phyloP scores from a whole-genome alignment of 2,329 filamentous ascomycete species.

The Sarocladium brachiariae region DNA sequence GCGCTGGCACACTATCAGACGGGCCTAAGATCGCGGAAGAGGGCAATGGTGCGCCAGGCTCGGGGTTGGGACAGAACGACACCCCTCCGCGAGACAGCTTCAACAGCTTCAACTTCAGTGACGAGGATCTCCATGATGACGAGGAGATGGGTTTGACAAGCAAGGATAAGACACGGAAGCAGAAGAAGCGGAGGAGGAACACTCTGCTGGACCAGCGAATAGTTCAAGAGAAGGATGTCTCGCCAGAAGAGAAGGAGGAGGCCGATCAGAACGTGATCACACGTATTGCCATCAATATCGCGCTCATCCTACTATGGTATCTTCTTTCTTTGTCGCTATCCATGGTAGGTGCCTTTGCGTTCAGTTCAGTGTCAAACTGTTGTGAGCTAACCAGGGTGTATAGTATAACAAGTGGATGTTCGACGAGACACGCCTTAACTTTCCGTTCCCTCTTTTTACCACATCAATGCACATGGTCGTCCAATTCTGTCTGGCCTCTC shows the following conservation, averaged over 20 bases:
- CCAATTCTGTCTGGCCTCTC: conserved; percentile 72
- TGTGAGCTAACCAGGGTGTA: conserved; percentile 15
- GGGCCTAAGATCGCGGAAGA: conserved; percentile 43
- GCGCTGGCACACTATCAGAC: conserved; percentile 24
- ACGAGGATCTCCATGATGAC: conserved; percentile 73
- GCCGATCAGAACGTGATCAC: conserved; percentile 68
- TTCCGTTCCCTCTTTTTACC: conserved; percentile 90
- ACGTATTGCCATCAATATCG: conserved; percentile 64
- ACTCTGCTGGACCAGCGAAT: conserved; percentile 65
- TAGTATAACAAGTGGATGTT: conserved; percentile 99
- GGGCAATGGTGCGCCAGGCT: conserved; percentile 20
- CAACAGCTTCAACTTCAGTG: conserved; percentile 53
- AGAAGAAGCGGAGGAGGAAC: conserved; percentile 59
- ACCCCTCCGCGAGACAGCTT: conserved; percentile 33
- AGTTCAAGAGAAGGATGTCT: conserved; percentile 50
- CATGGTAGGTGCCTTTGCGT: conserved; percentile 53
- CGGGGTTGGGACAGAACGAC: conserved; percentile 21
- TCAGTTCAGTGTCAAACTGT: background rate
- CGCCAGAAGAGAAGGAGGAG: conserved; percentile 66
- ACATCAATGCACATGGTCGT: conserved; percentile 94
- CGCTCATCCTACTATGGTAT: conserved; percentile 82
- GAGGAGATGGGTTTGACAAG: conserved; percentile 83
- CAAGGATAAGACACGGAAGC: conserved; percentile 62
- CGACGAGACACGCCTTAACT: conserved; percentile 74
- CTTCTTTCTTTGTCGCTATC: conserved; percentile 90